These are phyloP conservation scores for Aureobasidium vineae DNA, from an alignment of 2,329 filamentous ascomycete genomes.

Conservation along the genomic window DNA sequence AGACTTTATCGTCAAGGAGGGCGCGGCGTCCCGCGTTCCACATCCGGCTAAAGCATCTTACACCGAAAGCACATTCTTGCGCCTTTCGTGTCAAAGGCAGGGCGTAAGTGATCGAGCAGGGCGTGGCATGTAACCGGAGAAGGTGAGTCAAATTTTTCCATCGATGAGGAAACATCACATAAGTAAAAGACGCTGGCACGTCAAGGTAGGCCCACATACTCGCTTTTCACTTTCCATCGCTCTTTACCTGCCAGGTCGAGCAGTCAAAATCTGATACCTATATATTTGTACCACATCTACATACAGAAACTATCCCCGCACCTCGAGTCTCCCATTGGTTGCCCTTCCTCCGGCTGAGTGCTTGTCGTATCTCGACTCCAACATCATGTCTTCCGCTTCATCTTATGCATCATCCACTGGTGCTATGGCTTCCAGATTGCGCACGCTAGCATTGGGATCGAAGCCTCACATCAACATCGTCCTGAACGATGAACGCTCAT, in stretches of 20 bases:
- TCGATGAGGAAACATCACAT: neutral
- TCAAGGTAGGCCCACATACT: constrained; percentile 12
- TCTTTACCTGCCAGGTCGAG: constrained; percentile 7
- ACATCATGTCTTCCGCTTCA: constrained; percentile 20
- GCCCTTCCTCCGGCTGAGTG: constrained; percentile 6
- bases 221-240: constrained; percentile 20
- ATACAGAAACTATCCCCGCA: constrained; percentile 3
- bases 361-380: constrained; percentile 21
- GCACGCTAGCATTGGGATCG: constrained; percentile 27
- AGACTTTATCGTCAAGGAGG: constrained; percentile 3
- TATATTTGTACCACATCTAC: constrained; percentile 18
- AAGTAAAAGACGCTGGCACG: constrained; percentile 6
- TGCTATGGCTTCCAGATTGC: constrained; percentile 25
- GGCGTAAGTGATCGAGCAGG: constrained; percentile 20
- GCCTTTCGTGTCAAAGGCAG: constrained; percentile 21
- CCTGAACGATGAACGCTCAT: constrained; percentile 42
- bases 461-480: constrained; percentile 47
- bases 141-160: constrained; percentile 17
- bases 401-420: constrained; percentile 16
- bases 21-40: neutral
- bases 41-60: constrained; percentile 10
- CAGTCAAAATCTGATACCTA: neutral
- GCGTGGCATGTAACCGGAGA: constrained; percentile 12
- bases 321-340: constrained; percentile 10
- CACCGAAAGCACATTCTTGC: neutral